A percentile compares a stretch with the other conserved stretches of the same genome.
phyloP scores from a whole-genome alignment of 2,329 filamentous ascomycete species.

The Fusarium hainanense region DNA sequence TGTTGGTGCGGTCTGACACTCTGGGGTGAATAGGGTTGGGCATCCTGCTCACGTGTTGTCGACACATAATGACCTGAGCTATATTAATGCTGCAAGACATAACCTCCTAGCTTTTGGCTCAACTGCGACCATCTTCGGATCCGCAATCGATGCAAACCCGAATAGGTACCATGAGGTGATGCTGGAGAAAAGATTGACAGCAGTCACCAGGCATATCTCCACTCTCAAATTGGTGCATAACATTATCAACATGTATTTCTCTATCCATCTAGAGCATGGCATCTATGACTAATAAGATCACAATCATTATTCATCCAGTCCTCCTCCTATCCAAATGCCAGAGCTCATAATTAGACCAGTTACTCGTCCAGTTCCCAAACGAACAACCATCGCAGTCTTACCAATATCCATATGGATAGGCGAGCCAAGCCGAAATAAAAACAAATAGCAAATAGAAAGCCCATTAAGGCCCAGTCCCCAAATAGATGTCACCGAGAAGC shows the following conservation, averaged over 20 bases:
- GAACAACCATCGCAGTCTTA: not conserved
- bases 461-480: not conserved
- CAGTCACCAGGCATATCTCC: not conserved
- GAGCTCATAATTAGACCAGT: constrained; percentile 18
- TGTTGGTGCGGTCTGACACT: too few relatives aligned
- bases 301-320: constrained; percentile 10
- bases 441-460: not conserved
- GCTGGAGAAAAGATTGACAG: too few relatives aligned
- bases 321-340: constrained; percentile 15
- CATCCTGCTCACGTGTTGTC: not conserved
- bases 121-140: not conserved
- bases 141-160: not conserved
- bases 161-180: not conserved
- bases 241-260: constrained; percentile 28
- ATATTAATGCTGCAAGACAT: not conserved
- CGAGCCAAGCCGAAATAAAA: not conserved
- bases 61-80: not conserved
- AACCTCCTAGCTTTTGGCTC: not conserved
- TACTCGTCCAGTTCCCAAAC: not conserved
- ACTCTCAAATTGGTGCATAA: not conserved
- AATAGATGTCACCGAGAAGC: not conserved
- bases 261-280: constrained; percentile 38
- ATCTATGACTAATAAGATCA: constrained; percentile 30
- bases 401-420: not conserved
- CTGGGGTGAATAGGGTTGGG: not conserved